Evolutionary conservation across 2,329 filamentous ascomycete genomes (phyloP), one percentile per base, ranked within the genome.

Genomic region (Conoideocrella luteorostrata): DNA sequence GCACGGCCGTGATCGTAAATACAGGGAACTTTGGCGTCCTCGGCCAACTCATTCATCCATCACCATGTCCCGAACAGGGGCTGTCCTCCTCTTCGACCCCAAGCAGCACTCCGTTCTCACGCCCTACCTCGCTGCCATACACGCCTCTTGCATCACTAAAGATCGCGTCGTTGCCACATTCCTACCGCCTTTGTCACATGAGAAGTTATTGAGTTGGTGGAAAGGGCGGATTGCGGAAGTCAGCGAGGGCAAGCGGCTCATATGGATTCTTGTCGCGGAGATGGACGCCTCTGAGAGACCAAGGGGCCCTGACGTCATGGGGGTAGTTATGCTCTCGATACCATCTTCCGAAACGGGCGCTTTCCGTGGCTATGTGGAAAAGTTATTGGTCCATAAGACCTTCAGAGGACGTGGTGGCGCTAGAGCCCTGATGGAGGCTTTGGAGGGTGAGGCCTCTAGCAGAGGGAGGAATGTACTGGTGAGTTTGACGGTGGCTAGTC

Each of bases 131-230:
- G 77, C 77, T 28, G 68, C 70, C 37, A 67, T 83, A 20, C 79
- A 82, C 51, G 72, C 69, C 46, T 68, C 71, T 12, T 81, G 78
- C 61, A 78, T 84, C 56, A 74, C 71, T 4, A 64, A 71, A 47
- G 77, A 79, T 60, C 66, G 70, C 54, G 74, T 72, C 49, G 68
- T 78, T 28, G 75, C 75, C 21, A 75, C 70, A 4, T 83, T 82
- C 55, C 64, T 79, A 12, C 75, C 77, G n/a, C 78, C 79, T 0
- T 62, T 82, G 26, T 70, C 70, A 38, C 67, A 77, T 55, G 65
- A 71, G 29, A 77, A 76, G 55, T 71, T 83, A 30, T 62, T 76
- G 23, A 52, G 63, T 7, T 82, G 72, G 68, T 83, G 78, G 79
- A 71, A 72, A 53, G 65, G 69, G 18, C 63, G 69, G 20, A 70